Percentiles rank a stretch among this genome's conserved stretches.
Evolutionary conservation across 1,284 basidiomycete genomes (phyloP).

Genomic region (Puccinia triticina): DNA sequence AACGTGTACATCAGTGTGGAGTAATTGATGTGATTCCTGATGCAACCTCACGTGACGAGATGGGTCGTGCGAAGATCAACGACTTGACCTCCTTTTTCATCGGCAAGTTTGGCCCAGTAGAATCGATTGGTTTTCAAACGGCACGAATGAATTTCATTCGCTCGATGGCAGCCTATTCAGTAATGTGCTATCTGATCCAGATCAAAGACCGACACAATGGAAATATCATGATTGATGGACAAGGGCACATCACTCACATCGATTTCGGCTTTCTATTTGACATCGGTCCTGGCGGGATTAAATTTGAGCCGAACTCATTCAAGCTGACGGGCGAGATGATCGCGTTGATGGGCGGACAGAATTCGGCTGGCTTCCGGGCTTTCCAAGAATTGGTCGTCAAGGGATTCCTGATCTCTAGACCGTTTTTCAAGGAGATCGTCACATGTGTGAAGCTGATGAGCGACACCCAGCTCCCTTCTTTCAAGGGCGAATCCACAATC

Average conservation of each 20-base stretch:
- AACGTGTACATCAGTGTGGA: constrained; percentile 71
- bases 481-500: constrained; percentile 93
- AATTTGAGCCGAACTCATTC: constrained; percentile 96
- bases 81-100: constrained; percentile 92
- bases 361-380: constrained; percentile 87
- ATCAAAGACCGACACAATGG: constrained; percentile 98
- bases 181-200: constrained; percentile 97
- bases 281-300: constrained; percentile 86
- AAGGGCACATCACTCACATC: constrained; percentile 93
- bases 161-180: constrained; percentile 98
- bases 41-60: constrained; percentile 96
- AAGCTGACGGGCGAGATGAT: constrained; percentile 99
- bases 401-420: constrained; percentile 90
- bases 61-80: constrained; percentile 98
- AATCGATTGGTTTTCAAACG: constrained; percentile 85
- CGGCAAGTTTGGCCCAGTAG: constrained; percentile 88
- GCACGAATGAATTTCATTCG: constrained; percentile 96
- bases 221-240: constrained; percentile 98
- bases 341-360: constrained; percentile 89
- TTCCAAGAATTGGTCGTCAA: constrained; percentile 94
- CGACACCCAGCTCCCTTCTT: constrained; percentile 88
- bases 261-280: constrained; percentile 99
- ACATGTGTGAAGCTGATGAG: constrained; percentile 90
- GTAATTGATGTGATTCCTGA: constrained; percentile 99
- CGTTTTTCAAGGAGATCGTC: constrained; percentile 84